Conservation (phyloP, 805 yeast genomes). For the Metschnikowia peoriensis region DNA sequence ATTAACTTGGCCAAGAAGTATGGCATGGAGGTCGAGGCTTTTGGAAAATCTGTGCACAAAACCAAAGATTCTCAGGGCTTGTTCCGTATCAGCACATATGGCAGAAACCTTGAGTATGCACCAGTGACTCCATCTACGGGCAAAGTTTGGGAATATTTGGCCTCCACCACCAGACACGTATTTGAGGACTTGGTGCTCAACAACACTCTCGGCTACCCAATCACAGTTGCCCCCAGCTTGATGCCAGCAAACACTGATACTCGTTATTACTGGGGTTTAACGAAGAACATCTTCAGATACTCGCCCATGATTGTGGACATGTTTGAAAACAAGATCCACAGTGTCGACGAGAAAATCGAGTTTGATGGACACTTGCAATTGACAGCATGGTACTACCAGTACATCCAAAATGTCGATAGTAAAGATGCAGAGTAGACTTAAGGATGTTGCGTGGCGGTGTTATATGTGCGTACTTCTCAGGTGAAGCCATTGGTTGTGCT, state of each 20-base stretch:
- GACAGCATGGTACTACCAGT: conserved; percentile 48
- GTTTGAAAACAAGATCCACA: conserved; percentile 34
- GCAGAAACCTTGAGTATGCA: conserved; percentile 12
- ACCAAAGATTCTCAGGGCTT: conserved; percentile 4
- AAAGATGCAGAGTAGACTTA: conserved; percentile 1
- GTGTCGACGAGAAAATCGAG: conserved; percentile 56
- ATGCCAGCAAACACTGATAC: conserved; percentile 76
- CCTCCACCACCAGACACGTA: conserved; percentile 46
- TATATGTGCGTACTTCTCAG: no score
- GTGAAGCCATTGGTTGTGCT: no score
- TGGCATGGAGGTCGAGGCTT: conserved; percentile 13
- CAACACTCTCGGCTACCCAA: conserved; percentile 23
- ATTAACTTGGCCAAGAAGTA: conserved; percentile 17
- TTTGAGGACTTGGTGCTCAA: conserved; percentile 43
- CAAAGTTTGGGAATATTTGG: conserved; percentile 40
- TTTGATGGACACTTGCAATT: conserved; percentile 59
- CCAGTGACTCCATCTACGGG: conserved; percentile 23
- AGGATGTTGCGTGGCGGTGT: no score
- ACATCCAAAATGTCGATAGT: conserved; percentile 20
- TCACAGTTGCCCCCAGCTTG: conserved; percentile 54
- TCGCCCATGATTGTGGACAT: conserved; percentile 41
- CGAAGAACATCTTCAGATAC: conserved; percentile 60
- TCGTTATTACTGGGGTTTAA: conserved; percentile 59
- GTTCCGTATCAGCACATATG: conserved; percentile 6
- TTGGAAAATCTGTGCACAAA: conserved; percentile 10